Percentiles rank a stretch among this genome's conserved stretches.
phyloP scores from a whole-genome alignment of 139 green algal genomes.

The Chlorella sp. region DNA sequence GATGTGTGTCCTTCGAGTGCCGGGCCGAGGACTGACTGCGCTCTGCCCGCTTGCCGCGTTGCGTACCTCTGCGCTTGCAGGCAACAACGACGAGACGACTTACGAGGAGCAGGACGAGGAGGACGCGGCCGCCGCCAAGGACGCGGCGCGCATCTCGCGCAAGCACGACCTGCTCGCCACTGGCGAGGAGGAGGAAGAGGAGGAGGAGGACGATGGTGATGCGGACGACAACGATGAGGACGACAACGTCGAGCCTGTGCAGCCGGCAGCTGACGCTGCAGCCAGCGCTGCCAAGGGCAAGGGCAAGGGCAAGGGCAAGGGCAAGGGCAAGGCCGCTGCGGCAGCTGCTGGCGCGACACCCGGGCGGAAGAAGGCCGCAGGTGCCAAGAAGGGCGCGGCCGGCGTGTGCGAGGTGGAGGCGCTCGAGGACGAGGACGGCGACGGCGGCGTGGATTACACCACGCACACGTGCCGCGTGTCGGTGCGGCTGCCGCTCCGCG shows the following conservation, averaged over 20 bases:
- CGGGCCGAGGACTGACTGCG: too few species aligned
- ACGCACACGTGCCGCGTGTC: constrained; percentile 17
- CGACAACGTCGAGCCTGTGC: too few species aligned
- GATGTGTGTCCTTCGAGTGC: too few species aligned
- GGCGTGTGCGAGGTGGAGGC: neutral
- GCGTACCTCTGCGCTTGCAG: too few species aligned
- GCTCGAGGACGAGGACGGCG: neutral
- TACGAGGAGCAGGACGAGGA: constrained; percentile 76
- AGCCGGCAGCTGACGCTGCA: too few species aligned
- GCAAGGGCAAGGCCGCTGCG: too few species aligned
- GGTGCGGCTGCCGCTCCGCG: constrained; percentile 54
- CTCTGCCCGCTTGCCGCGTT: too few species aligned
- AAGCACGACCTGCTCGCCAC: constrained; percentile 9
- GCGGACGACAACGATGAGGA: neutral
- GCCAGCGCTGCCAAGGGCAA: neutral
- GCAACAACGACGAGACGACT: constrained; percentile 19
- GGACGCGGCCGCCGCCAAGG: constrained; percentile 47
- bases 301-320: neutral
- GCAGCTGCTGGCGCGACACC: too few species aligned
- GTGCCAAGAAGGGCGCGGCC: neutral
- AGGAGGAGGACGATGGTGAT: neutral
- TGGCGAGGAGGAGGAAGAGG: constrained; percentile 1
- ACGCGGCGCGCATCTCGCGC: constrained; percentile 27
- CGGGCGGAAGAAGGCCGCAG: constrained; percentile 1
- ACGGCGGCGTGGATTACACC: constrained; percentile 10